Evolutionary conservation across 805 yeast genomes (phyloP).

Genomic region (Candida quercuum): DNA sequence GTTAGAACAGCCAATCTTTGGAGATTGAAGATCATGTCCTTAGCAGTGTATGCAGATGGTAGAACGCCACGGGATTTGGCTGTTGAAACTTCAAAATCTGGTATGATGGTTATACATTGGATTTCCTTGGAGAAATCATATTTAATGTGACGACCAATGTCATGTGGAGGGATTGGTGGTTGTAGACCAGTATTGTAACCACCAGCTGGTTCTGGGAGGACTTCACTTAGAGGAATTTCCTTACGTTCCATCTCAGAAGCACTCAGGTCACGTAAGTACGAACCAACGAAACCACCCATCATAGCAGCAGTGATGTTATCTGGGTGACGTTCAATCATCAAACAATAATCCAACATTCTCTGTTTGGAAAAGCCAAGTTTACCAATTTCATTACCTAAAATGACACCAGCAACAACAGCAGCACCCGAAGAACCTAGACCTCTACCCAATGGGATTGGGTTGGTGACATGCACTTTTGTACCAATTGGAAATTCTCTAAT

Average conservation of each 20-base stretch:
- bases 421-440: conserved; percentile 98
- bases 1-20: conserved; percentile 92
- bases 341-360: conserved; percentile 87
- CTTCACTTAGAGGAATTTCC: conserved; percentile 80
- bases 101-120: conserved; percentile 87
- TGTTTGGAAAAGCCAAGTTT: conserved; percentile 65
- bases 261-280: conserved; percentile 77
- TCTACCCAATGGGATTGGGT: conserved; percentile 94
- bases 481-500: conserved; percentile 76
- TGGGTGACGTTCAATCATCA: conserved; percentile 97
- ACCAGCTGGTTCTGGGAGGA: conserved; percentile 73
- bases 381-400: conserved; percentile 84
- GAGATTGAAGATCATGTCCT: conserved; percentile 85
- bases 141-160: conserved; percentile 84
- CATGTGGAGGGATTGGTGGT: conserved; percentile 78
- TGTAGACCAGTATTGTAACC: conserved; percentile 62
- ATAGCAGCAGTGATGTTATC: conserved; percentile 98
- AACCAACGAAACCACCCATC: conserved; percentile 99
- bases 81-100: conserved; percentile 91
- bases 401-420: conserved; percentile 95
- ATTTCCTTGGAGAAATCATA: conserved; percentile 79
- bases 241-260: conserved; percentile 68
- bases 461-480: conserved; percentile 71
- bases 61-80: conserved; percentile 87
- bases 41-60: conserved; percentile 70